Percentiles rank a stretch among this genome's conserved stretches.
phyloP scores from a whole-genome alignment of 805 yeast species.

The Metschnikowia vanudenii region DNA sequence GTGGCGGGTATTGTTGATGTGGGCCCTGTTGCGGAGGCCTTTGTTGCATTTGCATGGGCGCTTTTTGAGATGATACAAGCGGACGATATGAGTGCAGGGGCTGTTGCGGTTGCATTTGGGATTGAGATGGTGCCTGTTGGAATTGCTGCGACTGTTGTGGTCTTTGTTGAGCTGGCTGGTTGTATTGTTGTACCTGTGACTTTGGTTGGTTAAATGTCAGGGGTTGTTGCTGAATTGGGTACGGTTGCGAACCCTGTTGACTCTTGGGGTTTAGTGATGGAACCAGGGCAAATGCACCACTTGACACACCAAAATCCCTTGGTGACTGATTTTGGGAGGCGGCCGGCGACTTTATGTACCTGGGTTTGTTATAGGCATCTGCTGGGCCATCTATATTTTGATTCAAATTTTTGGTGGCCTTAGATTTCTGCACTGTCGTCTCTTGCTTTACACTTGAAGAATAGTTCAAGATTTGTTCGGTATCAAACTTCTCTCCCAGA shows the following conservation, averaged over 20 bases:
- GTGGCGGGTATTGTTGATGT: slow-evolving; percentile 9
- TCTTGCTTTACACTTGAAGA: not conserved
- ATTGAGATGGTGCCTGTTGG: not conserved
- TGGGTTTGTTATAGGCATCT: slow-evolving; percentile 23
- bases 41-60: slow-evolving; percentile 11
- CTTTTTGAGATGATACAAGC: slow-evolving; percentile 4
- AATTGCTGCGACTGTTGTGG: not conserved
- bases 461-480: not conserved
- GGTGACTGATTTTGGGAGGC: slow-evolving; percentile 7
- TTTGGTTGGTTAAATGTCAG: not conserved
- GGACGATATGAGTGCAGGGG: not conserved
- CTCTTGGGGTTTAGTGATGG: not conserved
- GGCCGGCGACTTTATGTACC: slow-evolving; percentile 31
- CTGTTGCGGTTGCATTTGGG: slow-evolving; percentile 5
- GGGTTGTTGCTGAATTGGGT: not conserved
- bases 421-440: slow-evolving; percentile 4
- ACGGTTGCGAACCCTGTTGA: not conserved
- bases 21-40: slow-evolving; percentile 13
- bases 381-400: slow-evolving; percentile 3
- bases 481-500: slow-evolving; percentile 13
- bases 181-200: not conserved
- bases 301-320: slow-evolving; percentile 1
- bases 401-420: slow-evolving; percentile 7
- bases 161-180: slow-evolving; percentile 1
- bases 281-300: slow-evolving; percentile 1